Evolutionary conservation across 768 basidiomycete genomes (phyloP).

Genomic region (Chiua virens): DNA sequence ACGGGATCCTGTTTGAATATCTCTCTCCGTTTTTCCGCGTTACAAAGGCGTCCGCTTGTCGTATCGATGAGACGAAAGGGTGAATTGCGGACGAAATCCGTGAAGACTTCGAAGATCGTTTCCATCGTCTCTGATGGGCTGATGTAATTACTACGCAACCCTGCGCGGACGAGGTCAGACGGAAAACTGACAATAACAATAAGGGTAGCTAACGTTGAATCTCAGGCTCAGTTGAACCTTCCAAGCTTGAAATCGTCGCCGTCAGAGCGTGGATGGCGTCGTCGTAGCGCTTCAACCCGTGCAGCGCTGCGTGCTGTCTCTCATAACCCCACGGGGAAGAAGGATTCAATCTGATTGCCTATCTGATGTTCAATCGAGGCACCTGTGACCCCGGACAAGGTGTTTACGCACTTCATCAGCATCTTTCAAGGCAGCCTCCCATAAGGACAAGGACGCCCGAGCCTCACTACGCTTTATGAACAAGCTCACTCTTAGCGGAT

Average conservation of each 20-base stretch:
- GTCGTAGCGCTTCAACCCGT: constrained; percentile 7
- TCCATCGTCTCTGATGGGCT: constrained; percentile 6
- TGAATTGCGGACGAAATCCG: neutral
- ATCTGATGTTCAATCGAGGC: neutral
- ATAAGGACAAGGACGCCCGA: neutral
- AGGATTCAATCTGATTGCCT: constrained; percentile 11
- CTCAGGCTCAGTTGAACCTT: constrained; percentile 5
- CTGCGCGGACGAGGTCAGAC: constrained; percentile 4
- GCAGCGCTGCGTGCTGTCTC: constrained; percentile 14
- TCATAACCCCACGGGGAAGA: constrained; percentile 17
- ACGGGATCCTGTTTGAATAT: constrained; percentile 11
- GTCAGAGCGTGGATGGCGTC: constrained; percentile 7
- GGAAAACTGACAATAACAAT: neutral
- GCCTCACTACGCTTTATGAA: constrained; percentile 19
- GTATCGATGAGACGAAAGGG: constrained; percentile 25
- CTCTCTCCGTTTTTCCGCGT: constrained; percentile 8
- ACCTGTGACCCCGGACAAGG: neutral
- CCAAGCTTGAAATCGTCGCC: constrained; percentile 11
- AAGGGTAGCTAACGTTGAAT: constrained; percentile 8
- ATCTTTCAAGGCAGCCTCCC: constrained; percentile 14
- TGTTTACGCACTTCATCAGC: constrained; percentile 14
- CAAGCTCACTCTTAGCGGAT: neutral
- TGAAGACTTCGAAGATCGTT: neutral
- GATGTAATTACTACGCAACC: constrained; percentile 6
- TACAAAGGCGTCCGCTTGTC: constrained; percentile 15